phyloP scores from a whole-genome alignment of 495 filamentous ascomycete genomes.

The Penicillium malachiteum region DNA sequence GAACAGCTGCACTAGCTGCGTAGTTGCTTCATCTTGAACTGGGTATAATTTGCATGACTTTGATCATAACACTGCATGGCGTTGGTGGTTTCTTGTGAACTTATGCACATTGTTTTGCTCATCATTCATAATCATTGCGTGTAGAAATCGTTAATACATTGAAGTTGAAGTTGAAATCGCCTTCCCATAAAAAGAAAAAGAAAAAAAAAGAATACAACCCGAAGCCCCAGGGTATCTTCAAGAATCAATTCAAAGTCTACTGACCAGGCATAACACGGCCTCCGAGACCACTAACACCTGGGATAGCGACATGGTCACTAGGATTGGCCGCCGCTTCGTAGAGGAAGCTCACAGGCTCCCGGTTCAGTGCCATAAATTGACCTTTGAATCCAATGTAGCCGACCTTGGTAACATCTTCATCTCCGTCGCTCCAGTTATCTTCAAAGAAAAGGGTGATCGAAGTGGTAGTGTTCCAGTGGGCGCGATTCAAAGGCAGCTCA shows the following conservation, averaged over 20 bases:
- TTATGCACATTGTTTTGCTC: constrained; percentile 9
- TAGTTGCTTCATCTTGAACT: constrained; percentile 3
- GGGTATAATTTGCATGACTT: constrained; percentile 13
- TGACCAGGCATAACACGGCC: constrained; percentile 43
- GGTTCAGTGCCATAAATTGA: constrained; percentile 80
- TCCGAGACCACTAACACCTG: constrained; percentile 42
- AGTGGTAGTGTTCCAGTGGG: constrained; percentile 79
- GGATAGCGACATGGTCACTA: constrained; percentile 67
- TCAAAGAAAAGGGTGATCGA: constrained; percentile 80
- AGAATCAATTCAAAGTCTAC: constrained; percentile 8
- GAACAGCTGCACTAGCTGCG: constrained; percentile 31
- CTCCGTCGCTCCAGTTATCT: constrained; percentile 58
- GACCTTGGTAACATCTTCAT: constrained; percentile 75
- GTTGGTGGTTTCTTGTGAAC: constrained; percentile 23
- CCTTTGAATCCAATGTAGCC: constrained; percentile 90
- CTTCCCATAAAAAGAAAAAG: neutral
- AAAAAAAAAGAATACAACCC: too few species aligned
- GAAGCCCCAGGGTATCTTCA: too few species aligned
- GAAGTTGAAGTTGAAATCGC: neutral
- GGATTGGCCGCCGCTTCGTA: constrained; percentile 96
- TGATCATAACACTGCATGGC: constrained; percentile 25
- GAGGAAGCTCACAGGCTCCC: constrained; percentile 78
- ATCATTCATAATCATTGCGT: constrained; percentile 14
- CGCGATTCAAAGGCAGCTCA: constrained; percentile 81
- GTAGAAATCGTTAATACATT: constrained; percentile 12